Conservation (phyloP, 1,284 basidiomycete genomes). For the Pholiota adiposa region DNA sequence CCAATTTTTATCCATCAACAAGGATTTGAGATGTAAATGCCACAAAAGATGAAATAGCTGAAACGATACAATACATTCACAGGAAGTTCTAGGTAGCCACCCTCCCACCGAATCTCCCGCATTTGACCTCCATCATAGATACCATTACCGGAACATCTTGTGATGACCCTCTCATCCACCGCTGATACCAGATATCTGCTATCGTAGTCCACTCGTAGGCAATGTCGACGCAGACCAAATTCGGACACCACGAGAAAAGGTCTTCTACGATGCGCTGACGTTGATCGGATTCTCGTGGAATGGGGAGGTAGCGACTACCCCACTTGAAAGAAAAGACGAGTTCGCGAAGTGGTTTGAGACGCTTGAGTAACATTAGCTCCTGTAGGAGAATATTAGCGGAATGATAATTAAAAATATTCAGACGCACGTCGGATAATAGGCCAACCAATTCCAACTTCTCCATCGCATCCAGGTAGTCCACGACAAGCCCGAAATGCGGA, state of each 20-base stretch:
- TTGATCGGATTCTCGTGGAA: not conserved
- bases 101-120: not conserved
- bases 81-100: too few relatives aligned
- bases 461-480: conserved; percentile 5
- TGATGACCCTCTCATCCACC: not conserved
- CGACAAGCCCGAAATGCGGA: conserved; percentile 14
- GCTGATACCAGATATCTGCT: conserved; percentile 9
- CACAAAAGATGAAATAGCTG: too few relatives aligned
- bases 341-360: conserved; percentile 10
- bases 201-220: conserved; percentile 10
- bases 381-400: too few relatives aligned
- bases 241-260: conserved; percentile 11
- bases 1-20: too few relatives aligned
- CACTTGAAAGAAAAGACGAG: conserved; percentile 19
- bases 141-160: not conserved
- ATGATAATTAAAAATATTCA: too few relatives aligned
- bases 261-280: conserved; percentile 3
- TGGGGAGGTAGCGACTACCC: conserved; percentile 13
- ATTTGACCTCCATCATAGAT: not conserved
- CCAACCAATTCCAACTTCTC: conserved; percentile 20
- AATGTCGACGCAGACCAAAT: conserved; percentile 10
- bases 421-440: conserved; percentile 3
- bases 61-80: too few relatives aligned
- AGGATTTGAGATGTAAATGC: too few relatives aligned
- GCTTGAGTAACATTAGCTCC: conserved; percentile 14